Base-by-base conservation (phyloP, 495 filamentous ascomycete genomes). In the Lophiotrema nucula region DNA sequence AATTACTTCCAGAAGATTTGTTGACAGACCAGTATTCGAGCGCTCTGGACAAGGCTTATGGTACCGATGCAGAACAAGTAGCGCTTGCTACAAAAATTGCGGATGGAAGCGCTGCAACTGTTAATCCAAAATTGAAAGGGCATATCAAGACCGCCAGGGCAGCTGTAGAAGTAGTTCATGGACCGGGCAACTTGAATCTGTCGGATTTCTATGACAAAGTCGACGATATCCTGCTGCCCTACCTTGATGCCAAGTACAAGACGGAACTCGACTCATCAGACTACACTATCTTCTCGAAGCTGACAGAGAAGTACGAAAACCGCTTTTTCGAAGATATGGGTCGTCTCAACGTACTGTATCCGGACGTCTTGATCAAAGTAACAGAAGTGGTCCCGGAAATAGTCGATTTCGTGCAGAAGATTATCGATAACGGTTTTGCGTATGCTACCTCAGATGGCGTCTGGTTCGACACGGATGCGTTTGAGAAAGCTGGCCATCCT, bases 381-480 rank as follows among this genome's bases (percentile, higher is more conserved):
- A 96, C 89, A 2, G 89, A 96, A 64, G 97, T 92, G 50, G 88
- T 89, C 10, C 81, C 82, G 0, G 83, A 96, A 70, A 96, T 97
- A 60, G 88, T 85, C 12, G 72, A 76, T 5, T 90, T 88, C 55
- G 88, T 95, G 4, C 79, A 89, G 62, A 79, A 78, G 51, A 86
- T 98, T 39, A 78, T 96, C 12, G 66, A 83, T n/a, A 95, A 95
- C 65, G 84, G 85, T 0, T 97, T 89, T 62, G 93, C 85, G 3
- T 98, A 98, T 67, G 74, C 68, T 1, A 88, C 90, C 37, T 74
- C 83, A 2, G 86, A 93, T 57, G 90, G 90, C 0, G 90, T 98
- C 1, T 98, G 97, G 72, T 97, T 97, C 55, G 92, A 97, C 61
- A 97, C 95, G 59, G 74, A 77, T 2, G 83, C 89, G 0, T 97